These are phyloP conservation scores for Periconia sp. DNA, from an alignment of 2,329 filamentous ascomycete genomes.

Conservation along the genomic window DNA sequence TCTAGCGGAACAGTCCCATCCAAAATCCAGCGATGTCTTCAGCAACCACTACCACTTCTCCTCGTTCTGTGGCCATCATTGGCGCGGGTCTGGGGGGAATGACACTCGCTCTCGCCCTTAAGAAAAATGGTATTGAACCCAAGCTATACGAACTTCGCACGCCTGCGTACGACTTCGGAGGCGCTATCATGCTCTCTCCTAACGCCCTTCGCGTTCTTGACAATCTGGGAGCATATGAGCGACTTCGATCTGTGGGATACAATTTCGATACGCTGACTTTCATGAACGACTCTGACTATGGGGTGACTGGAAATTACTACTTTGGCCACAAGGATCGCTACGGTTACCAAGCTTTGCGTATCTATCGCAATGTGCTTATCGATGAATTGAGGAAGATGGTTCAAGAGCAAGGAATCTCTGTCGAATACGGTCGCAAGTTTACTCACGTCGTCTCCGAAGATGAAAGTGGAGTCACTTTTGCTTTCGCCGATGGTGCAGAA, in stretches of 20 bases:
- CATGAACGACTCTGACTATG: slow-evolving; percentile 44
- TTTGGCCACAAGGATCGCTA: slow-evolving; percentile 58
- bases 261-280: slow-evolving; percentile 57
- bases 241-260: slow-evolving; percentile 52
- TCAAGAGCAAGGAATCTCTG: slow-evolving; percentile 45
- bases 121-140: slow-evolving; percentile 57
- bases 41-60: too few relatives aligned
- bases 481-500: slow-evolving; percentile 55
- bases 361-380: slow-evolving; percentile 61
- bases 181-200: slow-evolving; percentile 62
- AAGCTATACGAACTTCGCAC: slow-evolving; percentile 37
- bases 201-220: slow-evolving; percentile 60
- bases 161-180: slow-evolving; percentile 32
- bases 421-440: slow-evolving; percentile 59
- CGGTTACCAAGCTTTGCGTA: slow-evolving; percentile 59
- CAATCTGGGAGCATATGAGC: slow-evolving; percentile 54
- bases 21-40: too few relatives aligned
- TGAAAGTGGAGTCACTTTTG: slow-evolving; percentile 51
- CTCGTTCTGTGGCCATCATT: too few relatives aligned
- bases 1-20: too few relatives aligned
- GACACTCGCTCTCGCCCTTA: slow-evolving; percentile 60
- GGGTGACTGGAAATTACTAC: slow-evolving; percentile 49
- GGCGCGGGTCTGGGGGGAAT: too few relatives aligned
- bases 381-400: slow-evolving; percentile 53
- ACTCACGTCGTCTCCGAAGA: slow-evolving; percentile 40